Evolutionary conservation across 768 basidiomycete genomes (phyloP).

Genomic region (Asterophora lycoperdoides): DNA sequence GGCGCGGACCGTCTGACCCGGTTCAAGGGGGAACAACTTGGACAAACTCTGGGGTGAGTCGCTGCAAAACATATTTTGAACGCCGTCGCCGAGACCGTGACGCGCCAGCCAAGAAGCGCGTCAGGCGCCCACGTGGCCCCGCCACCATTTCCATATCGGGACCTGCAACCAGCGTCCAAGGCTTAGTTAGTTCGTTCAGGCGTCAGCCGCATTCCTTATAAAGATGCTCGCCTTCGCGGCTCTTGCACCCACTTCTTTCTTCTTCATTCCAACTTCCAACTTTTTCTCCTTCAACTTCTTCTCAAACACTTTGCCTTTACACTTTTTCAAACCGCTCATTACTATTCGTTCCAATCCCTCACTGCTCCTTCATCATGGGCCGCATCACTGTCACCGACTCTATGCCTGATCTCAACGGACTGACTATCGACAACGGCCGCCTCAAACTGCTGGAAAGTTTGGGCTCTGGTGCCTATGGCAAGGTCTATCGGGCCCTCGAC

Average conservation of each 20-base stretch:
- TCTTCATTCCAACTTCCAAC: conserved; percentile 10
- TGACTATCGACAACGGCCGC: conserved; percentile 51
- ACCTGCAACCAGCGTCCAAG: not conserved
- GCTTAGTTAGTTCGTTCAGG: not conserved
- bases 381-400: conserved; percentile 35
- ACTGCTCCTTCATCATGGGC: conserved; percentile 35
- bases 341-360: conserved; percentile 15
- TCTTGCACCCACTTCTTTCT: conserved; percentile 6
- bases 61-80: too few species aligned
- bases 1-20: conserved; percentile 17
- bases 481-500: conserved; percentile 72
- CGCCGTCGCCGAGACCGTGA: too few species aligned
- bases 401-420: conserved; percentile 49
- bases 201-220: conserved; percentile 14
- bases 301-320: too few species aligned
- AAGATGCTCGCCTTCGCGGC: not conserved
- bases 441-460: conserved; percentile 58
- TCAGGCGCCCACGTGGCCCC: too few species aligned
- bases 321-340: not conserved
- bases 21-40: conserved; percentile 5
- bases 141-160: not conserved
- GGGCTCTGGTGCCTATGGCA: conserved; percentile 73
- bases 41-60: too few species aligned
- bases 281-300: not conserved
- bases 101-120: too few species aligned